These are phyloP conservation scores for Candida ascalaphidarum DNA, from an alignment of 805 yeast species.

Conservation along the genomic window DNA sequence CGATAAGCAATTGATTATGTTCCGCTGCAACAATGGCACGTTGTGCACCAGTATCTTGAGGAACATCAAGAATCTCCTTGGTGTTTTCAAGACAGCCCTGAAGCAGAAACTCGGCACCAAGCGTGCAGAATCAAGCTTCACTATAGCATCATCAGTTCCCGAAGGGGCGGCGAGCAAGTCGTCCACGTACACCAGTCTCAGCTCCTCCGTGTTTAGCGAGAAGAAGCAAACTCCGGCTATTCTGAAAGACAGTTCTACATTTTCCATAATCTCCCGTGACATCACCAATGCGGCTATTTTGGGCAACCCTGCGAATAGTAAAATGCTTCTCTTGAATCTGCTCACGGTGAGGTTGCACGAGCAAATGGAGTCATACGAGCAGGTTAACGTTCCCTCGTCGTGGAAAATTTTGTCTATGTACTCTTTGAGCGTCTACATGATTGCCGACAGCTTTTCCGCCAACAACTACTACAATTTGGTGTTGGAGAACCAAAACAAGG, in stretches of 20 bases:
- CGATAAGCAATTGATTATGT: slow-evolving; percentile 19
- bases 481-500: slow-evolving; percentile 11
- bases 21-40: slow-evolving; percentile 23
- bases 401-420: slow-evolving; percentile 37
- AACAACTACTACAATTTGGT: slow-evolving; percentile 20
- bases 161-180: no score
- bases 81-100: no score
- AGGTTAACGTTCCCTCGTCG: slow-evolving; percentile 26
- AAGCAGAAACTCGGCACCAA: slow-evolving; percentile 7
- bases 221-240: not conserved
- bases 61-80: slow-evolving; percentile 20
- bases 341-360: slow-evolving; percentile 31
- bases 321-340: slow-evolving; percentile 15
- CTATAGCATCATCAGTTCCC: slow-evolving; percentile 26
- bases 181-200: slow-evolving; percentile 10
- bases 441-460: slow-evolving; percentile 17
- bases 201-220: not conserved
- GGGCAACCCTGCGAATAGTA: slow-evolving; percentile 16
- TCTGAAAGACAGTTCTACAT: not conserved
- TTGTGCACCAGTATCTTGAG: slow-evolving; percentile 15
- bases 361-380: slow-evolving; percentile 19
- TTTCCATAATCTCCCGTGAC: slow-evolving; percentile 6
- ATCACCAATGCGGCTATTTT: slow-evolving; percentile 11
- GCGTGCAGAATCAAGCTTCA: slow-evolving; percentile 12
- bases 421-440: slow-evolving; percentile 18